Evolutionary conservation across 352 stramenopile genomes (phyloP), one percentile per base, ranked within the genome.

Genomic region (Thalassiosira sp.): DNA sequence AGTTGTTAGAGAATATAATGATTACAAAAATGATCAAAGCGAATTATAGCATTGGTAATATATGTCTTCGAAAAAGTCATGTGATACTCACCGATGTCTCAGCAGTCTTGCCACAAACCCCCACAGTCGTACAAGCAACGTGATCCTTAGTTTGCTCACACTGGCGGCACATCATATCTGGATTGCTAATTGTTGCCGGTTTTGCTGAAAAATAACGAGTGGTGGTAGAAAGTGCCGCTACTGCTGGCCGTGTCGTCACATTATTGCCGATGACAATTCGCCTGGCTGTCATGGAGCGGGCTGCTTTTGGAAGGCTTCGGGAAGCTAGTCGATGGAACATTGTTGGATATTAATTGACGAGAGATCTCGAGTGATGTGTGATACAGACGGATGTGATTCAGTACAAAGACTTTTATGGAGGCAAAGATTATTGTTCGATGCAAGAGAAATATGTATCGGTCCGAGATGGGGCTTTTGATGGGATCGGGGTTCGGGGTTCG

Each of bases 151-250:
- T 93, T 57, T 94, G 89, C 72, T 91, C 89, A 48, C 89, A 94
- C 79, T 94, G 89, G 54, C 88, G 87, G 72, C 89, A 94, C 62
- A 93, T 89, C 89, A 94, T 94, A 51, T 76, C 84, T 16, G 81
- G 78, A 31, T 91, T 85, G 7, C 58, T 64, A 40, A 80, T 80
- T 16, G n/a, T 48, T 52, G 31, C 16, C 35, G 53, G 20, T 40
- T 27, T 8, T 25, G 48, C 72, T 20, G 33, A 73, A 31, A 68
- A 68, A 46, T 20, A 20, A 68, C 59, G 59, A 22, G 37, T 15
- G 42, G 8, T n/a, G 7, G 22, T 28, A 10, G 40, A 35, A 24
- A 11, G 18, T 25, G 16, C 24, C 24, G 6, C 51, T 20, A 54
- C 20, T 13, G 52, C 25, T 57, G 33, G 16, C 25, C 27, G 42